Evolutionary conservation across 768 basidiomycete species (phyloP).

Genomic region (Pholiota conissans): DNA sequence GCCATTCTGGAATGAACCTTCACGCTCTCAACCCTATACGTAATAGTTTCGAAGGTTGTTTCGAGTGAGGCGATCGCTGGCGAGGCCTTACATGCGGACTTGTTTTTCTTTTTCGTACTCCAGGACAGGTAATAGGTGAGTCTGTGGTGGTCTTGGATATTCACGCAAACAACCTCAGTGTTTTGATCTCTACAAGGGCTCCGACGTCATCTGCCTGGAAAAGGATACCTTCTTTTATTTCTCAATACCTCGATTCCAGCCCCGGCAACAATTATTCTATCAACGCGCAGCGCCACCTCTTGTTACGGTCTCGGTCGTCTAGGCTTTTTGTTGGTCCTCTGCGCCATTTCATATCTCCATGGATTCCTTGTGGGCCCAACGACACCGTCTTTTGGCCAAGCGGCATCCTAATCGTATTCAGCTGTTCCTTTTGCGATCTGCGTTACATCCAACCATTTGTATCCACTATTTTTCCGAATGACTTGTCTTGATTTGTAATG

Average conservation of each 20-base stretch:
- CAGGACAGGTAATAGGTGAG: too few relatives aligned
- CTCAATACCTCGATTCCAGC: not conserved
- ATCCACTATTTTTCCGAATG: slow-evolving; percentile 5
- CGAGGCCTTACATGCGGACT: not conserved
- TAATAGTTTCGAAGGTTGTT: slow-evolving; percentile 6
- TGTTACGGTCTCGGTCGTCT: not conserved
- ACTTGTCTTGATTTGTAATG: slow-evolving; percentile 25
- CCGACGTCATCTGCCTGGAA: not conserved
- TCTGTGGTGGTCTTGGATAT: too few relatives aligned
- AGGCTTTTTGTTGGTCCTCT: slow-evolving; percentile 1
- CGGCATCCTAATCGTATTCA: slow-evolving; percentile 9
- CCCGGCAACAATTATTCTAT: not conserved
- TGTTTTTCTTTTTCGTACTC: not conserved
- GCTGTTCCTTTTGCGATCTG: not conserved
- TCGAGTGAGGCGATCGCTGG: not conserved
- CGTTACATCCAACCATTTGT: slow-evolving; percentile 3
- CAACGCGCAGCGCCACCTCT: not conserved
- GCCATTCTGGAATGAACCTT: slow-evolving; percentile 10
- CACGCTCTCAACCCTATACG: slow-evolving; percentile 12
- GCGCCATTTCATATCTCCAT: not conserved
- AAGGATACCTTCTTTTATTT: not conserved
- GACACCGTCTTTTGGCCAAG: too few relatives aligned
- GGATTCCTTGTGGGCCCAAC: too few relatives aligned
- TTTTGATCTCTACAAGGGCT: not conserved
- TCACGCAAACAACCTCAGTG: too few relatives aligned